Conservation (phyloP, 1,284 basidiomycete species). For the Golubevia pallescens region DNA sequence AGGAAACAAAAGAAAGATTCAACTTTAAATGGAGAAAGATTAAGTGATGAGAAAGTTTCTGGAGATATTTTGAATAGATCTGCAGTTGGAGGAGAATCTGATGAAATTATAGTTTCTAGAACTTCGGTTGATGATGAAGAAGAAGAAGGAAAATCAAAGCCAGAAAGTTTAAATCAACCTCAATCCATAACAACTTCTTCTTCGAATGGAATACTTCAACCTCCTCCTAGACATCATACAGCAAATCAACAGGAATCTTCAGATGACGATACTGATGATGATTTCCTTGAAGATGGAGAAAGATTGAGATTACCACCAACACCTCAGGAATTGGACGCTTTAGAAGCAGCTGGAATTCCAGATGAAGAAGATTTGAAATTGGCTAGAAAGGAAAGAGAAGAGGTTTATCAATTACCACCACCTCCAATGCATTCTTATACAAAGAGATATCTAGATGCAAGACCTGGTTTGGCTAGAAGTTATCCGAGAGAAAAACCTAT, state of each 20-base stretch:
- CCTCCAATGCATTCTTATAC: conserved; percentile 16
- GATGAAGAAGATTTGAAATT: conserved; percentile 52
- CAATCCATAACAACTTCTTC: too few relatives aligned
- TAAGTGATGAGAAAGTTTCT: too few relatives aligned
- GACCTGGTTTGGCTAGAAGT: conserved; percentile 5
- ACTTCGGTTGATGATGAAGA: too few relatives aligned
- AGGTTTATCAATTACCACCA: conserved; percentile 17
- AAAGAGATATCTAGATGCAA: conserved; percentile 3
- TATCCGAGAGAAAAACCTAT: too few relatives aligned
- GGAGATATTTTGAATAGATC: not conserved
- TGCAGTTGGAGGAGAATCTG: conserved; percentile 14
- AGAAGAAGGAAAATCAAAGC: too few relatives aligned
- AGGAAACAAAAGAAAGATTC: too few relatives aligned
- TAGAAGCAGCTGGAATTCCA: conserved; percentile 53
- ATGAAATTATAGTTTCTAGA: too few relatives aligned
- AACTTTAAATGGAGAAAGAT: too few relatives aligned
- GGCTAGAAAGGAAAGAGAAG: conserved; percentile 25
- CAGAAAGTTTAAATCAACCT: too few relatives aligned
- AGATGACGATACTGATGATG: conserved; percentile 17
- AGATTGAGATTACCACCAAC: conserved; percentile 51
- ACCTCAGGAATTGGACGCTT: conserved; percentile 52
- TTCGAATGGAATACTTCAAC: not conserved
- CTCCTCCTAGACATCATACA: not conserved
- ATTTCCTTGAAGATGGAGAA: conserved; percentile 51
- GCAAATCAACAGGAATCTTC: not conserved